Percentiles rank a stretch among this genome's conserved stretches.
These are phyloP conservation scores for Piper longum DNA, from an alignment of 164 flowering plant species.

Conservation along the genomic window DNA sequence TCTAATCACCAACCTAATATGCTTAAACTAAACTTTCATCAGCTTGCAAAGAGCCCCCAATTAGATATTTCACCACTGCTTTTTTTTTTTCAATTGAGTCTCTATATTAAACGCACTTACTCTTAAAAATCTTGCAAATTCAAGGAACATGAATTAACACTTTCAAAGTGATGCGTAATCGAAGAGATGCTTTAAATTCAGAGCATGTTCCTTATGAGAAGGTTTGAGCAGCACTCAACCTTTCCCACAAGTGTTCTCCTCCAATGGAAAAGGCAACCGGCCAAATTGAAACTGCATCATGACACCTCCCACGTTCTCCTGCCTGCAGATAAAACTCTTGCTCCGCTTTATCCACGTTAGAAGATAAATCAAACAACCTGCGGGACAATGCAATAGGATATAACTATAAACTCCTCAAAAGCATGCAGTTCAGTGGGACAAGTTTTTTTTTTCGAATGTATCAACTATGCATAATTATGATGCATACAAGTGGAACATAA, in stretches of 20 bases:
- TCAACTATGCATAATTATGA: too few relatives aligned
- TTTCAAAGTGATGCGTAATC: too few relatives aligned
- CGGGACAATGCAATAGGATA: background rate
- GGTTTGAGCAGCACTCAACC: slow-evolving; percentile 31
- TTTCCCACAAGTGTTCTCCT: slow-evolving; percentile 86
- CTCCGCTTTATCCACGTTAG: slow-evolving; percentile 51
- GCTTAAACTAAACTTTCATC: too few relatives aligned
- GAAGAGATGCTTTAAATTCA: background rate
- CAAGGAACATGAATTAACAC: too few relatives aligned
- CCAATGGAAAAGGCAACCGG: slow-evolving; percentile 84
- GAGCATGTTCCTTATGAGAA: background rate
- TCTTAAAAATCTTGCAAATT: too few relatives aligned
- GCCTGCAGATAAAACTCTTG: slow-evolving; percentile 88
- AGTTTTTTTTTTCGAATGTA: too few relatives aligned
- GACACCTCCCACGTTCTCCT: slow-evolving; percentile 39
- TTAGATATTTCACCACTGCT: too few relatives aligned
- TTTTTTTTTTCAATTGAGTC: too few relatives aligned
- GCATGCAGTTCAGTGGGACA: background rate
- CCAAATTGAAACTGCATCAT: slow-evolving; percentile 57
- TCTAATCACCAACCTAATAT: too few relatives aligned
- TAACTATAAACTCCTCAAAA: background rate
- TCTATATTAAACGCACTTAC: too few relatives aligned
- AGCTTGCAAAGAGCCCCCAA: too few relatives aligned
- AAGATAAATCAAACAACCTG: slow-evolving; percentile 53
- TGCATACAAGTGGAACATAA: too few relatives aligned